These are phyloP conservation scores for Echites panduratus DNA, from an alignment of 257 asterid species.

Conservation along the genomic window DNA sequence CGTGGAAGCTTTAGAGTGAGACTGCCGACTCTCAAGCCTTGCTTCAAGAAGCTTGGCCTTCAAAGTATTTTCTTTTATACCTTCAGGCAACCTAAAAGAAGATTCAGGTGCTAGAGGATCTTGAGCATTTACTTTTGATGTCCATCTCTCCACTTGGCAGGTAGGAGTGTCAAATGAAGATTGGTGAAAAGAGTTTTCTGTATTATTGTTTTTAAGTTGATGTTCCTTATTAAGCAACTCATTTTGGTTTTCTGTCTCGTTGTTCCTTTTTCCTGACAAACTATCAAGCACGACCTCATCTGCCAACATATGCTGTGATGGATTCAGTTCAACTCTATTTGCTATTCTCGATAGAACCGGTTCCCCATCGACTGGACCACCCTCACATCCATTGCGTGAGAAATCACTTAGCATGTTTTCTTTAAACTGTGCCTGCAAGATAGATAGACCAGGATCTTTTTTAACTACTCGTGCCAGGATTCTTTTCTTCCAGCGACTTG, in stretches of 20 bases:
- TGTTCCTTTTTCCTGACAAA: slow-evolving; percentile 9
- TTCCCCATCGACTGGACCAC: slow-evolving; percentile 8
- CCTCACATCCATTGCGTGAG: slow-evolving; percentile 8
- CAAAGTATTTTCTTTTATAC: slow-evolving; percentile 49
- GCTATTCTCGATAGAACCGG: slow-evolving; percentile 16
- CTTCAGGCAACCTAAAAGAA: slow-evolving; percentile 31
- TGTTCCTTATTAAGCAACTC: slow-evolving; percentile 18
- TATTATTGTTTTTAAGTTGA: slow-evolving; percentile 12
- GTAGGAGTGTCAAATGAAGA: slow-evolving; percentile 39
- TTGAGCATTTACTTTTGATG: slow-evolving; percentile 29
- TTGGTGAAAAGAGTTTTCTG: slow-evolving; percentile 35
- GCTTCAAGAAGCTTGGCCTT: slow-evolving; percentile 86
- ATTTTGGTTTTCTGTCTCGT: background rate
- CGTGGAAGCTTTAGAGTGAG: slow-evolving; percentile 33
- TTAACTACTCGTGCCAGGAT: slow-evolving; percentile 17
- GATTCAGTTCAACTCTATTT: slow-evolving; percentile 13
- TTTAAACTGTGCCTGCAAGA: slow-evolving; percentile 20
- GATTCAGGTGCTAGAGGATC: slow-evolving; percentile 35
- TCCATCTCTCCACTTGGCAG: slow-evolving; percentile 67
- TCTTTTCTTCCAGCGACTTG: slow-evolving; percentile 22
- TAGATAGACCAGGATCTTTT: slow-evolving; percentile 18
- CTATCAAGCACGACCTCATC: slow-evolving; percentile 21
- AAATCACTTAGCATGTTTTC: slow-evolving; percentile 11
- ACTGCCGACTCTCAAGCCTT: slow-evolving; percentile 46
- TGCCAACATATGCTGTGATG: slow-evolving; percentile 14